Evolutionary conservation across 148 eudicot genomes (phyloP), one percentile per base, ranked within the genome.

Genomic region (Vaccinium myrtillus): DNA sequence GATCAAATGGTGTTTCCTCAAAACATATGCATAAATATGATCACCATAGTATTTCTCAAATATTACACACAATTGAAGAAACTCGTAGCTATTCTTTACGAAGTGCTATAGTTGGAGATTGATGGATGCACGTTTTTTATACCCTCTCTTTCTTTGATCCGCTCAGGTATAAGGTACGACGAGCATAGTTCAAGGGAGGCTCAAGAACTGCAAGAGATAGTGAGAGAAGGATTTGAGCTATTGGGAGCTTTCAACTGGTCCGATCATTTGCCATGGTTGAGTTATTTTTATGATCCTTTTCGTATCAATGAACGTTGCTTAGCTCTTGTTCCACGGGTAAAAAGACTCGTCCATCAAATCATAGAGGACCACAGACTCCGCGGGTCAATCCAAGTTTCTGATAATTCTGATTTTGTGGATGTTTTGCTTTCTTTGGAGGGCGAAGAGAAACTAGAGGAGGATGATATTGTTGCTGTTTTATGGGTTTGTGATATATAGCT

Each of bases 211-310:
- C 75, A 87, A 27, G 93, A 88, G 39, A 85, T 94, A 49, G 94
- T 92, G 10, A 82, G 88, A 16, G 95, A 94, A 85, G 95, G 92
- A 69, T 94, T 90, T 83, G 95, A 94, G 83, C 85, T 92, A 16
- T 84, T 94, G 85, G 97, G 97, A 6, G 93, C 92, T 49, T 94
- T 94, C 50, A 91, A 92, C 63, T 91, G 93, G 93, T 87, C 89
- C 32, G 97, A 94, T 83, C 87, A 90, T 84, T 83, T 94, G 27
- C 91, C 93, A 6, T 90, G 92, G 94, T 48, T 94, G 77, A 87
- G 77, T 21, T 87, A 82, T 36, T 36, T 94, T 16, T 89, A 89
- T 58, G 92, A 93, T 51, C 96, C 96, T 16, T 84, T 27, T 71
- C 83, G 80, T 12, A 86, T 90, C 2, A 77, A 18, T 1, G 15